phyloP scores from a whole-genome alignment of 2,329 filamentous ascomycete species.

The Paecilomyces formosus region DNA sequence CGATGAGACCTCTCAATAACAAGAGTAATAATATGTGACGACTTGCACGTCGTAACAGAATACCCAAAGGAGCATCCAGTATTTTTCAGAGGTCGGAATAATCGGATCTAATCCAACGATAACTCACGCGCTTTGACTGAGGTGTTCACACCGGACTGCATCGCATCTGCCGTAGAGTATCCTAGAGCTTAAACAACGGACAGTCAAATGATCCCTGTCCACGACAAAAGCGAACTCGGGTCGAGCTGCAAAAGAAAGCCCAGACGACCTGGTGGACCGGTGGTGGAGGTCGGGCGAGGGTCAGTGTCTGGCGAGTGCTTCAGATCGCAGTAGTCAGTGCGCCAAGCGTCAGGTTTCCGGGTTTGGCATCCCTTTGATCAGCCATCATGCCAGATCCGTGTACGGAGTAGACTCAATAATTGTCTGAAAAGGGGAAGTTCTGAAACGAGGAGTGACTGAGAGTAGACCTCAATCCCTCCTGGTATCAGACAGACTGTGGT shows the following conservation, averaged over 20 bases:
- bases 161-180: not conserved
- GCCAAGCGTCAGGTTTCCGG: not conserved
- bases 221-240: not conserved
- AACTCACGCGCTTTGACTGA: not conserved
- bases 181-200: not conserved
- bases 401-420: not conserved
- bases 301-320: constrained; percentile 1
- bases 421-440: not conserved
- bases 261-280: not conserved
- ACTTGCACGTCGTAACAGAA: not conserved
- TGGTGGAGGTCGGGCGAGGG: not conserved
- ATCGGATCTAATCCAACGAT: not conserved
- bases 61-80: not conserved
- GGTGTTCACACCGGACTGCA: not conserved
- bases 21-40: not conserved
- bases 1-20: not conserved
- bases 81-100: not conserved
- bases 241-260: not conserved
- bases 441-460: not conserved
- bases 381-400: not conserved
- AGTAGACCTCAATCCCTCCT: not conserved
- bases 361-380: not conserved
- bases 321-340: not conserved
- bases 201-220: not conserved
- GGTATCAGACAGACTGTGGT: not conserved